These are phyloP conservation scores for Saturnispora kantuleensis DNA, from an alignment of 805 yeast species.

Conservation along the genomic window DNA sequence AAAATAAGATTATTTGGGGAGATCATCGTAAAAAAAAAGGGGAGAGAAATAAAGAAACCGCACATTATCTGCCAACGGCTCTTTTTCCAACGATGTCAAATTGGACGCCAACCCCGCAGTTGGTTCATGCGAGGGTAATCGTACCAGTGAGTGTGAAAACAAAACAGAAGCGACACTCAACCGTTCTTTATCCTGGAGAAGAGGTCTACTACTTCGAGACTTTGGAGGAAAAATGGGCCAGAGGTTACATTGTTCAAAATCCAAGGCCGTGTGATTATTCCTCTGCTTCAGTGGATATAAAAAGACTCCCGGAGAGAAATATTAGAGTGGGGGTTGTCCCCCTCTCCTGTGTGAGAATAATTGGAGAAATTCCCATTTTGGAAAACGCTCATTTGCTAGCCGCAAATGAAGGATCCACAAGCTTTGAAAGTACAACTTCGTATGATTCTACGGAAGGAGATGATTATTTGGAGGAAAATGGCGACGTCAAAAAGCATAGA, in stretches of 20 bases:
- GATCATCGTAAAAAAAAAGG: background rate
- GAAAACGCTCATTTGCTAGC: background rate
- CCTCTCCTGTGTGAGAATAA: slow-evolving; percentile 37
- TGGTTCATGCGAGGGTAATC: slow-evolving; percentile 5
- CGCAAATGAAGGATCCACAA: slow-evolving; percentile 2
- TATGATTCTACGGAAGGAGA: slow-evolving; percentile 12
- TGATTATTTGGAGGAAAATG: slow-evolving; percentile 5
- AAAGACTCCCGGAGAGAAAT: slow-evolving; percentile 50
- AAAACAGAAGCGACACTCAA: background rate
- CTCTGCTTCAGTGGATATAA: slow-evolving; percentile 50
- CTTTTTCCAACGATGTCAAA: background rate
- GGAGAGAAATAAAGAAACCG: background rate
- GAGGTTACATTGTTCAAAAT: slow-evolving; percentile 62
- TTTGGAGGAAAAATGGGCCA: slow-evolving; percentile 46
- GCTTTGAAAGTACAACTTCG: slow-evolving; percentile 6
- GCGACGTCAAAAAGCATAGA: slow-evolving; percentile 6
- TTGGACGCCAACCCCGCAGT: slow-evolving; percentile 1
- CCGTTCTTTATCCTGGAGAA: slow-evolving; percentile 12
- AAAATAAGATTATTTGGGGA: no score
- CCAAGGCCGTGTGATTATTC: slow-evolving; percentile 65
- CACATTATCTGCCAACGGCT: background rate
- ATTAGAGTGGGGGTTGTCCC: slow-evolving; percentile 55
- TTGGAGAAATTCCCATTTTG: slow-evolving; percentile 27
- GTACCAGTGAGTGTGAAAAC: background rate
- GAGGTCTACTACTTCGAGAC: slow-evolving; percentile 12